Conservation (phyloP, 2,329 filamentous ascomycete species). For the Pseudogymnoascus sp. region DNA sequence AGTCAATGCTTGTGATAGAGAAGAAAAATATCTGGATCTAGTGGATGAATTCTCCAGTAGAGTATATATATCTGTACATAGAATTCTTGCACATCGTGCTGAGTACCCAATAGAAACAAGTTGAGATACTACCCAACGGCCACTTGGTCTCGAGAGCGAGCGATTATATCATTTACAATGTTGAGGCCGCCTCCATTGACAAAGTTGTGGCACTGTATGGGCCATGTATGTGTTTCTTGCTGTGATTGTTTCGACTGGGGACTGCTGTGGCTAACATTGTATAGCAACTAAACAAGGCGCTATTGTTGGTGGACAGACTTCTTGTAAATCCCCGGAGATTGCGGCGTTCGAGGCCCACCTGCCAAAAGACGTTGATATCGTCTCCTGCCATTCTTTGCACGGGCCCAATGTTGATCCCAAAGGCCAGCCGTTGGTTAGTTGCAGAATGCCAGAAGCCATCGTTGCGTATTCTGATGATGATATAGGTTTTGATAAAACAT, state of each 20-base stretch:
- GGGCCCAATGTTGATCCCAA: slow-evolving; percentile 81
- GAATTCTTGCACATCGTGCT: slow-evolving; percentile 26
- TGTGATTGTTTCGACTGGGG: slow-evolving; percentile 2
- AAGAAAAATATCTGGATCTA: slow-evolving; percentile 77
- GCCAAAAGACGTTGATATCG: slow-evolving; percentile 79
- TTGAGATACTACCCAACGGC: slow-evolving; percentile 88
- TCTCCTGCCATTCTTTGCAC: slow-evolving; percentile 94
- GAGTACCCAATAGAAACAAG: slow-evolving; percentile 55
- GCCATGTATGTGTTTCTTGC: slow-evolving; percentile 60
- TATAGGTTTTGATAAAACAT: slow-evolving; percentile 75
- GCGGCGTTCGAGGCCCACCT: slow-evolving; percentile 84
- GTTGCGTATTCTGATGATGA: not conserved
- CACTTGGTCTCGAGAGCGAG: slow-evolving; percentile 91
- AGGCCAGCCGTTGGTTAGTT: slow-evolving; percentile 72
- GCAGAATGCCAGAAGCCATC: not conserved
- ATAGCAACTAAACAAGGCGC: slow-evolving; percentile 88
- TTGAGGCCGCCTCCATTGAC: slow-evolving; percentile 87
- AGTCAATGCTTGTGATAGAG: slow-evolving; percentile 87
- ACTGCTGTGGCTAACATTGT: slow-evolving; percentile 13
- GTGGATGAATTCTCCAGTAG: slow-evolving; percentile 72
- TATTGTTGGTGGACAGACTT: slow-evolving; percentile 95
- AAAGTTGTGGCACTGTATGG: slow-evolving; percentile 81
- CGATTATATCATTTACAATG: slow-evolving; percentile 98
- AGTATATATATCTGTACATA: slow-evolving; percentile 56
- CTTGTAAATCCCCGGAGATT: slow-evolving; percentile 95